A percentile compares a stretch with the other conserved stretches of the same genome.
Evolutionary conservation across 1,139 yeast species (phyloP).

Genomic region (Pichia cactophila): DNA sequence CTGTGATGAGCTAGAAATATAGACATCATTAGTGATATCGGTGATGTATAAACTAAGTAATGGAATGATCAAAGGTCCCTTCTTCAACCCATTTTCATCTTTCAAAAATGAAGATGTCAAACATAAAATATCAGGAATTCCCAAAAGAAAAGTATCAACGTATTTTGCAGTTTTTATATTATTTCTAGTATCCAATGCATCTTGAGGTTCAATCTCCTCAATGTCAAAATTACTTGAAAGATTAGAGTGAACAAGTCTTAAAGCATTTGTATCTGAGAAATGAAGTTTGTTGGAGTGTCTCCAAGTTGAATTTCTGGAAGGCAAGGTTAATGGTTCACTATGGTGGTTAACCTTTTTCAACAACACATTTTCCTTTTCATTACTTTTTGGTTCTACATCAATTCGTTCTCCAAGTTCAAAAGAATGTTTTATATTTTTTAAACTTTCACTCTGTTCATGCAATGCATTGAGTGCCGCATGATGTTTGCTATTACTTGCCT

Average conservation of each 20-base stretch:
- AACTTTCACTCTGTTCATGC: background rate
- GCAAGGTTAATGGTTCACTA: constrained; percentile 9
- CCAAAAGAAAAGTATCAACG: constrained; percentile 57
- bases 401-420: background rate
- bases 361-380: constrained; percentile 3
- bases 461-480: background rate
- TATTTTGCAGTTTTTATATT: constrained; percentile 50
- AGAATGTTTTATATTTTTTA: background rate
- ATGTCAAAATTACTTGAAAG: background rate
- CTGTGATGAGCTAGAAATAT: background rate
- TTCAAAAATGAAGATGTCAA: constrained; percentile 67
- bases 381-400: background rate
- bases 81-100: constrained; percentile 69
- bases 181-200: constrained; percentile 17
- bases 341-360: background rate
- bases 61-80: constrained; percentile 76
- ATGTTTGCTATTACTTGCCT: background rate
- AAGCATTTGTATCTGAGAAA: background rate
- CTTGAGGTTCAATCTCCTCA: constrained; percentile 6
- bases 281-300: constrained; percentile 7
- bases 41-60: constrained; percentile 61
- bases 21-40: constrained; percentile 37
- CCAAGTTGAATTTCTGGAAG: constrained; percentile 12
- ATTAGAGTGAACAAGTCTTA: background rate
- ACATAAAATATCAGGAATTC: constrained; percentile 73